These are phyloP conservation scores for Apophysomyces sp. DNA, from an alignment of 371 early-diverging fungal species.

Conservation along the genomic window DNA sequence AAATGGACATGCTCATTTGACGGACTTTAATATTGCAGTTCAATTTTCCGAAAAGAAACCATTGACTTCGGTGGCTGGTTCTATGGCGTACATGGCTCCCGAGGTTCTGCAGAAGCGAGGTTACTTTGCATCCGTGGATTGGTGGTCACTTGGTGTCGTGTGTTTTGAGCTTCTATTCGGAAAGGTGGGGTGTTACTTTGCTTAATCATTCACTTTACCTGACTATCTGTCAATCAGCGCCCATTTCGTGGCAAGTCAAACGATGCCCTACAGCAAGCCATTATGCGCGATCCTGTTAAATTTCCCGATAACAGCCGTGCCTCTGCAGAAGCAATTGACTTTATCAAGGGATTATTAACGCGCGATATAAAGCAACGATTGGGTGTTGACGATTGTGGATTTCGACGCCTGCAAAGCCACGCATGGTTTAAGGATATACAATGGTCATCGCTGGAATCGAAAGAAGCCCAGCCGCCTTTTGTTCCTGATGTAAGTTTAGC, in stretches of 20 bases:
- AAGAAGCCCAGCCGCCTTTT: slow-evolving; percentile 64
- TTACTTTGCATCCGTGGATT: slow-evolving; percentile 72
- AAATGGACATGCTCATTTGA: slow-evolving; percentile 80
- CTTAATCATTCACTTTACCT: slow-evolving; percentile 7
- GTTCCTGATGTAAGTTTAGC: slow-evolving; percentile 62
- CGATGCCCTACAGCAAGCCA: slow-evolving; percentile 69
- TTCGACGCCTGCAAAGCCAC: slow-evolving; percentile 53
- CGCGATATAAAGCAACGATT: slow-evolving; percentile 60
- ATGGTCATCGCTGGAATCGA: slow-evolving; percentile 56
- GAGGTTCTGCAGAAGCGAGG: slow-evolving; percentile 70
- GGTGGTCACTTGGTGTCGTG: slow-evolving; percentile 90
- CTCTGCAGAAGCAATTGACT: slow-evolving; percentile 57
- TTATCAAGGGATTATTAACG: slow-evolving; percentile 54
- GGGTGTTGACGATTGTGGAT: slow-evolving; percentile 57
- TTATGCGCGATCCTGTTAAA: slow-evolving; percentile 53
- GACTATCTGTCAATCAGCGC: slow-evolving; percentile 41
- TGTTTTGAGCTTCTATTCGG: slow-evolving; percentile 80
- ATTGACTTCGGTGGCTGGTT: slow-evolving; percentile 67
- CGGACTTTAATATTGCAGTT: slow-evolving; percentile 89
- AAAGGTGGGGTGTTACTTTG: slow-evolving; percentile 39
- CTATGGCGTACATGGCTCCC: slow-evolving; percentile 78
- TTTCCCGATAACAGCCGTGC: slow-evolving; percentile 59
- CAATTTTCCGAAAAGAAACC: slow-evolving; percentile 55
- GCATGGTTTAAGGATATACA: slow-evolving; percentile 59
- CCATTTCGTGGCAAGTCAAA: slow-evolving; percentile 86